A percentile compares a stretch with the other conserved stretches of the same genome.
These are phyloP conservation scores for Incumbomyces lentus DNA, from an alignment of 2,329 filamentous ascomycete genomes.

Conservation along the genomic window DNA sequence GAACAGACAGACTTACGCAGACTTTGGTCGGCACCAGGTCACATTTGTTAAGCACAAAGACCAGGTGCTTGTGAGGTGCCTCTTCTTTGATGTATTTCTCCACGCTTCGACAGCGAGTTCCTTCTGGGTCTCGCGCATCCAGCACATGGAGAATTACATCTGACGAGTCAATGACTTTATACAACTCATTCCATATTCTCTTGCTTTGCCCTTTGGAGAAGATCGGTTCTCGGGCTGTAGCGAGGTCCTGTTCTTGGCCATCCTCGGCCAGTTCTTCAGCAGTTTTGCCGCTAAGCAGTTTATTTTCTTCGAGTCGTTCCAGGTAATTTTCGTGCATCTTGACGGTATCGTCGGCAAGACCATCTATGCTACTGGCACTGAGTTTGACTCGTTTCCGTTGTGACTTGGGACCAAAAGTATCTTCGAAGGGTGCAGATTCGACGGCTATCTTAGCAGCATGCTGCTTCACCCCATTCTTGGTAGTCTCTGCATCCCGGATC, in stretches of 20 bases:
- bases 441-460: conserved; percentile 91
- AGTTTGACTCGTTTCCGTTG: conserved; percentile 90
- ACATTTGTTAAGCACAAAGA: conserved; percentile 83
- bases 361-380: conserved; percentile 66
- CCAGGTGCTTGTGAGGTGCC: conserved; percentile 88
- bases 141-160: conserved; percentile 92
- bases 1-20: conserved; percentile 62
- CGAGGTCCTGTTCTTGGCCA: conserved; percentile 38
- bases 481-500: conserved; percentile 66
- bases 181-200: conserved; percentile 92
- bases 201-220: conserved; percentile 94
- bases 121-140: conserved; percentile 80
- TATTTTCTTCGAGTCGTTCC: conserved; percentile 69
- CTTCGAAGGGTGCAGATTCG: conserved; percentile 72
- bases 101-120: conserved; percentile 78
- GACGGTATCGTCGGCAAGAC: conserved; percentile 68
- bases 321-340: conserved; percentile 74
- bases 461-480: conserved; percentile 72
- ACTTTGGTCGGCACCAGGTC: conserved; percentile 87
- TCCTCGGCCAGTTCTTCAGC: conserved; percentile 41
- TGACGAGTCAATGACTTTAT: conserved; percentile 90
- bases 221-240: conserved; percentile 68
- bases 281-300: conserved; percentile 59
- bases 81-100: conserved; percentile 92
- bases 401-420: conserved; percentile 87